Evolutionary conservation across 306 rosid species (phyloP), one percentile per base, ranked within the genome.

Genomic region (Pterocarpus macrocarpus): DNA sequence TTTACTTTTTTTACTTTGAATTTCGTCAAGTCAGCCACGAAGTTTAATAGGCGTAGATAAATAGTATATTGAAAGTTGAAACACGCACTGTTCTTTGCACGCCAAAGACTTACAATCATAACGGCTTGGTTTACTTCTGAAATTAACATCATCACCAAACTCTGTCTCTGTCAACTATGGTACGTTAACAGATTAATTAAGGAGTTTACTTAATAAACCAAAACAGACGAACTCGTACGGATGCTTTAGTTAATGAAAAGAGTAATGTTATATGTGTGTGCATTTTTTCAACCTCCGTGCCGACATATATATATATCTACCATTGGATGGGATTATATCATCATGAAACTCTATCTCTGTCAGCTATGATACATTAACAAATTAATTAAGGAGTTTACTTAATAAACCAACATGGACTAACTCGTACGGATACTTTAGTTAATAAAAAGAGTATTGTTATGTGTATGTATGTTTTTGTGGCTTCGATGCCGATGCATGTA

Each of bases 11-110:
- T 17, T n/a, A 2, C 13, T 66, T 78, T 81, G 75, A 77, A 64
- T 2, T 39, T 71, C 39, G 30, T 67, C 16, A 83, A 87, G 90
- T 88, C 91, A 86, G 90, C 88, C 91, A 61, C 80, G 80, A 71
- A 79, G 47, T 71, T 55, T 49, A 62, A 76, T 34, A n/a, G 35
- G 22, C 57, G 34, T 56, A 61, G 59, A 22, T 22, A 22, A 22
- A 22, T 22, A 22, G 28, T 22, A 62, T 64, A 69, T 77, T 83
- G 78, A 79, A 80, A 79, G 77, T 73, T 85, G 85, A 58, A 83
- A 81, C 83, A 78, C 65, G 82, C 87, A 38, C 63, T 59, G 36
- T 65, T 83, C 38, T 70, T 83, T 59, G 74, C 84, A 85, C 86
- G 63, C 85, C 68, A 35, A 59, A 67, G 67, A 49, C 43, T 39